Conservation (phyloP, 2,329 filamentous ascomycete genomes). For the Fusarium brevicatenulatum region DNA sequence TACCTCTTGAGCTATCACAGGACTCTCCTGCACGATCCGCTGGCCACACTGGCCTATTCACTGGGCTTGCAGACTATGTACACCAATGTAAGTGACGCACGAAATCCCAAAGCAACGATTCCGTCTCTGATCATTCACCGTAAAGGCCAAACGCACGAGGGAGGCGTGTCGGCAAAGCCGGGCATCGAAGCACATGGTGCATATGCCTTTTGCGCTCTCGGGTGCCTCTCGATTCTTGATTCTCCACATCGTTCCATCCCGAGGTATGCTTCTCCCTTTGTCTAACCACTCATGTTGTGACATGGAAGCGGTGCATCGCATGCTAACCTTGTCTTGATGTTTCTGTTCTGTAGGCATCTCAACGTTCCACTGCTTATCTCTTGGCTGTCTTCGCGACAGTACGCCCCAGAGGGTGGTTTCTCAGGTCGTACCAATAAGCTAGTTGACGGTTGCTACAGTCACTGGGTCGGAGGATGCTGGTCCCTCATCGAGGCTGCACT, state of each 20-base stretch:
- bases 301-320: conserved; percentile 48
- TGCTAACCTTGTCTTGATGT: conserved; percentile 47
- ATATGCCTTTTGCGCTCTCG: conserved; percentile 94
- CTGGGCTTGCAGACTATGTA: conserved; percentile 82
- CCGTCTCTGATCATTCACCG: conserved; percentile 34
- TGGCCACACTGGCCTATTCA: conserved; percentile 73
- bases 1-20: conserved; percentile 81
- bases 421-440: conserved; percentile 96
- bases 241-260: conserved; percentile 78
- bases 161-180: conserved; percentile 87
- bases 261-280: conserved; percentile 62
- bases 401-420: conserved; percentile 91
- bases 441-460: conserved; percentile 97
- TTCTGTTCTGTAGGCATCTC: conserved; percentile 67
- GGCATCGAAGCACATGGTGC: conserved; percentile 94
- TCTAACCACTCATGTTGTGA: conserved; percentile 48
- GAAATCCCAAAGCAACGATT: conserved; percentile 19
- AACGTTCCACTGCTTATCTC: conserved; percentile 80
- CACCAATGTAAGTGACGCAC: conserved; percentile 72
- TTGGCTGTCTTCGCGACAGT: conserved; percentile 91
- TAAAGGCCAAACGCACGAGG: conserved; percentile 90
- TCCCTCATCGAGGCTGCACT: conserved; percentile 85
- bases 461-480: conserved; percentile 98
- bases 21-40: conserved; percentile 74
- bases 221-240: conserved; percentile 86